Conservation (phyloP, 768 basidiomycete genomes). For the Omphalotus guepiniiformis region DNA sequence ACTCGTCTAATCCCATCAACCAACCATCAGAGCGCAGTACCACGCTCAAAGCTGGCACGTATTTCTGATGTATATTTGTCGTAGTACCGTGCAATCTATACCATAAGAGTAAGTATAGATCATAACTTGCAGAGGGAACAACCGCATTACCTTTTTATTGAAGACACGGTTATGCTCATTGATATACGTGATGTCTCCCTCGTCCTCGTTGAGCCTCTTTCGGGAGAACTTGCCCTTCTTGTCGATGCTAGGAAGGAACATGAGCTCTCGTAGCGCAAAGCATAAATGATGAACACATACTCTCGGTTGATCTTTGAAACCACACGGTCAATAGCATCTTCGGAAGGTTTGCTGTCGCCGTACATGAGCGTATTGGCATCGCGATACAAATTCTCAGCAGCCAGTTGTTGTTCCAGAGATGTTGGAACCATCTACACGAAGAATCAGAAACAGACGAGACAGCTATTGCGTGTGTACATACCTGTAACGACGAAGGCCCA, state of each 20-base stretch:
- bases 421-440: slow-evolving; percentile 43
- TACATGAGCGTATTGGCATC: slow-evolving; percentile 92
- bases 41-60: slow-evolving; percentile 95
- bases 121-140: not conserved
- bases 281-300: slow-evolving; percentile 44
- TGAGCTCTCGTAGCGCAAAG: not conserved
- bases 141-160: slow-evolving; percentile 79
- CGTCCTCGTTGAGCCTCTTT: slow-evolving; percentile 83
- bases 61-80: slow-evolving; percentile 97
- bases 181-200: slow-evolving; percentile 98
- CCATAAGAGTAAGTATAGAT: not conserved
- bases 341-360: slow-evolving; percentile 91
- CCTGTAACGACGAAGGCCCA: slow-evolving; percentile 34
- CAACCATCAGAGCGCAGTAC: slow-evolving; percentile 83
- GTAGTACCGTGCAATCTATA: slow-evolving; percentile 88
- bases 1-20: too few species aligned
- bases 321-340: slow-evolving; percentile 93
- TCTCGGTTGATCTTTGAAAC: slow-evolving; percentile 90
- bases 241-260: slow-evolving; percentile 57
- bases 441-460: slow-evolving; percentile 8
- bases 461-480: too few species aligned
- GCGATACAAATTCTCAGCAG: slow-evolving; percentile 81
- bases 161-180: slow-evolving; percentile 98
- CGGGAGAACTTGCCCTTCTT: slow-evolving; percentile 88
- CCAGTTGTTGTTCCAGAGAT: slow-evolving; percentile 60